Evolutionary conservation across 108 stramenopile species (phyloP).

Genomic region (Skeletonema menzelii): DNA sequence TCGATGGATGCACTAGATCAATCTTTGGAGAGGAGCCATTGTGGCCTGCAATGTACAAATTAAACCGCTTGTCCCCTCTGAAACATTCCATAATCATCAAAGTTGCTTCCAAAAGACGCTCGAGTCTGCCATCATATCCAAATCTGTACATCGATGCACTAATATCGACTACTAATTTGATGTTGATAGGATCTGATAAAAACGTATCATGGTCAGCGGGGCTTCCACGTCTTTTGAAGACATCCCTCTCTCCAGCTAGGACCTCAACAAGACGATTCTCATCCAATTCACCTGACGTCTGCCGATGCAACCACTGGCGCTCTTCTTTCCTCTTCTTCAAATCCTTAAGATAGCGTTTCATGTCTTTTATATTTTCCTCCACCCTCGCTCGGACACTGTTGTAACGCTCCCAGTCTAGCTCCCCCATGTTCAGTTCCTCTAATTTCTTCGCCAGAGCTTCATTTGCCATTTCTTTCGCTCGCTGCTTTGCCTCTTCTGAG

Average conservation of each 20-base stretch:
- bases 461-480: constrained; percentile 70
- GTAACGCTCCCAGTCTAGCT: constrained; percentile 76
- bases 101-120: constrained; percentile 78
- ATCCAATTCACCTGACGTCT: constrained; percentile 86
- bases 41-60: constrained; percentile 77
- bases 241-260: constrained; percentile 75
- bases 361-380: constrained; percentile 53
- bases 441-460: constrained; percentile 72
- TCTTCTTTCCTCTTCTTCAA: constrained; percentile 62
- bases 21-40: constrained; percentile 66
- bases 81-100: constrained; percentile 89
- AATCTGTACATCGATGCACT: constrained; percentile 92
- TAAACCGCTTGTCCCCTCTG: constrained; percentile 60
- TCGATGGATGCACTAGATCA: constrained; percentile 58
- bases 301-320: constrained; percentile 78
- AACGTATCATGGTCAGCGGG: constrained; percentile 32
- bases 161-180: constrained; percentile 79
- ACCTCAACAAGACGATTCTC: constrained; percentile 85
- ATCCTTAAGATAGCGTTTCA: constrained; percentile 57
- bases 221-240: constrained; percentile 84
- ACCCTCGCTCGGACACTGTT: constrained; percentile 54
- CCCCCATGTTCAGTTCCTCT: constrained; percentile 78
- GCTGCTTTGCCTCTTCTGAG: constrained; percentile 59
- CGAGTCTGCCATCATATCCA: constrained; percentile 77
- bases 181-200: constrained; percentile 41